Evolutionary conservation across 2,329 filamentous ascomycete genomes (phyloP).

Genomic region (Apiospora sp.): DNA sequence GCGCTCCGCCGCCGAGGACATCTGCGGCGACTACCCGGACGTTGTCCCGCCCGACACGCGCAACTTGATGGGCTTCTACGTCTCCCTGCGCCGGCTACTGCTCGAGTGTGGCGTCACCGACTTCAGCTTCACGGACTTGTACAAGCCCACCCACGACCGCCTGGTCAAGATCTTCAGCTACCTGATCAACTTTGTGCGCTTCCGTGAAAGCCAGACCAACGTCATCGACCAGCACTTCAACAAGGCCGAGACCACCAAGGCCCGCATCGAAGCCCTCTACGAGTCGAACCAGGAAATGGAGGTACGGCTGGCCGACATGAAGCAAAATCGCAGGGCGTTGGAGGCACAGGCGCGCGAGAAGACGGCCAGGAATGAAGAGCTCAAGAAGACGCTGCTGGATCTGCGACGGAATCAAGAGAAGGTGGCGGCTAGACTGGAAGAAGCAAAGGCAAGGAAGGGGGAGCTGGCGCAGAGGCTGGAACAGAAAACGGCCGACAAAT

Average conservation of each 20-base stretch:
- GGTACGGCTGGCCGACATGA: conserved; percentile 79
- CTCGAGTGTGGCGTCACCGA: conserved; percentile 91
- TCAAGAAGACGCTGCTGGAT: conserved; percentile 83
- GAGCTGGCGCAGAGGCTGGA: conserved; percentile 77
- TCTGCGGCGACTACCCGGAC: conserved; percentile 85
- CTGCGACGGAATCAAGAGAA: conserved; percentile 83
- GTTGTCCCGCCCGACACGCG: conserved; percentile 87
- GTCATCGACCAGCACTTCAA: conserved; percentile 96
- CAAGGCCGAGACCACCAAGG: conserved; percentile 85
- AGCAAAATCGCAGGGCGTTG: conserved; percentile 79
- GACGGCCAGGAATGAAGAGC: conserved; percentile 82
- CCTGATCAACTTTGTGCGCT: conserved; percentile 98
- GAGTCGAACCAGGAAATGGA: conserved; percentile 89
- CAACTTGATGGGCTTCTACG: conserved; percentile 95
- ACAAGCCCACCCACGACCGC: conserved; percentile 87
- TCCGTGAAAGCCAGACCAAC: conserved; percentile 88
- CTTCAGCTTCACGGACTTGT: conserved; percentile 91
- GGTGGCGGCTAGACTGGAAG: conserved; percentile 82
- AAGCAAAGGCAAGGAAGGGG: conserved; percentile 80
- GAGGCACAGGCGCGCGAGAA: conserved; percentile 86
- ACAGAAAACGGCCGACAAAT: conserved; percentile 72
- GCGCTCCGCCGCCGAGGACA: conserved; percentile 87
- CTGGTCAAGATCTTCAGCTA: conserved; percentile 96
- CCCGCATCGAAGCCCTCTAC: conserved; percentile 86
- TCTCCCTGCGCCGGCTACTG: conserved; percentile 80